These are phyloP conservation scores for Apiotrichum domesticum DNA, from an alignment of 1,284 basidiomycete genomes.

Conservation along the genomic window DNA sequence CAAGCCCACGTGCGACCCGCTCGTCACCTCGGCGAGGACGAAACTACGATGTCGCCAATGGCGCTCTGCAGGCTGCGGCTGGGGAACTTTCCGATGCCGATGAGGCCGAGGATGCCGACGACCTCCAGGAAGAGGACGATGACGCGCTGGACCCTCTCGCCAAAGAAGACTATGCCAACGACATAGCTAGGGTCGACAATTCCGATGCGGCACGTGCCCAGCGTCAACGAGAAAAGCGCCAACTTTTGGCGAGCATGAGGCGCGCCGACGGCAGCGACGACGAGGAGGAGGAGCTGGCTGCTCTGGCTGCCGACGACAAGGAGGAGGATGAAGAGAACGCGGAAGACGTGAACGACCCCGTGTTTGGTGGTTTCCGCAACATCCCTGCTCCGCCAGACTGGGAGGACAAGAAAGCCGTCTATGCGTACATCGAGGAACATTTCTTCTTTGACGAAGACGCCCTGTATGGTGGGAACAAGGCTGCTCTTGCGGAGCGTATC, in stretches of 20 bases:
- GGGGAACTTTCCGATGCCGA: neutral
- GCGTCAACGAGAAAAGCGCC: conserved; percentile 9
- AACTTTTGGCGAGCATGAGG: conserved; percentile 10
- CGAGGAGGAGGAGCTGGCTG: conserved; percentile 18
- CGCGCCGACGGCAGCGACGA: conserved; percentile 10
- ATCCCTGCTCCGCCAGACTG: conserved; percentile 18
- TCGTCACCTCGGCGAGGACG: neutral
- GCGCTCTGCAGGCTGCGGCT: neutral
- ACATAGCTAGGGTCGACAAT: conserved; percentile 15
- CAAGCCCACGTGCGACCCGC: conserved; percentile 7
- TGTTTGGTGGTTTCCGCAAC: conserved; percentile 12
- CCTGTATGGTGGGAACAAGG: conserved; percentile 20
- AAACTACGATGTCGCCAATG: conserved; percentile 3
- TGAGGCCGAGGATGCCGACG: conserved; percentile 1
- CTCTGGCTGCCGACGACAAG: conserved; percentile 15
- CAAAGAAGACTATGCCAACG: conserved; percentile 31
- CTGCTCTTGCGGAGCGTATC: conserved; percentile 19
- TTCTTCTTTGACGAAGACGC: conserved; percentile 30
- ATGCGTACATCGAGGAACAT: conserved; percentile 26
- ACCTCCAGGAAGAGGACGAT: conserved; percentile 13
- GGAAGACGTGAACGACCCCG: conserved; percentile 4
- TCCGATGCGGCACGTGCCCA: conserved; percentile 5
- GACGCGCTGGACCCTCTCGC: conserved; percentile 49
- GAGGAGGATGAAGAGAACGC: conserved; percentile 17
- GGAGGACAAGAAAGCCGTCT: conserved; percentile 29